Base-by-base conservation (phyloP, 306 rosid genomes). In the Fagus crenata region DNA sequence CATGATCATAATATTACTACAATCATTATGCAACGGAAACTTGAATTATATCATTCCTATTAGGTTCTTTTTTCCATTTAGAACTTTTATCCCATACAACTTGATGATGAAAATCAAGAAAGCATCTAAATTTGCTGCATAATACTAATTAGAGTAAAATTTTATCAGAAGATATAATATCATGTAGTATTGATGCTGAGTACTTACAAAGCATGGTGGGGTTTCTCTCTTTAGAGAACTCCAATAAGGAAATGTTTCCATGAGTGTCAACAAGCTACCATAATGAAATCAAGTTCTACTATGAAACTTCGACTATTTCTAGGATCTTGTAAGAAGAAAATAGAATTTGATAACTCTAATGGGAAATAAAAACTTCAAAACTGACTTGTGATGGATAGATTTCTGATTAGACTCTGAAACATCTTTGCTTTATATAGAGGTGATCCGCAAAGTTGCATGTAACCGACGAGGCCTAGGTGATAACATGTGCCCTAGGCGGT, bases 401-500 rank as follows among this genome's bases (percentile, higher is more conserved):
- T 67, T 67, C 7, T 67, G 53, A 40, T n/a, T 39, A 60, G 39
- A 69, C 35, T 14, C 32, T 17, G 4, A 13, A 49, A 31, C 17
- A 55, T 6, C 56, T 5, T 1, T 17, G 60, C 15, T 15, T 81
- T 75, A 60, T 68, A 75, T 56, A 81, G 76, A 75, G 11, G 67
- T 46, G 53, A 79, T 49, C 13, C 4, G 32, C 67, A 53, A 58
- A 56, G 53, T 7, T 80, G 54, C 67, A 80, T 69, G 67, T n/a
- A 74, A 75, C 63, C 8, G 7, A 59, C 18, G 40, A 63, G 39
- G 67, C 37, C 35, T 58, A 68, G 53, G 64, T 55, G 70, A 74
- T 56, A 53, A 80, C 79, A 68, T 55, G 54, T 68, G 75, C 71
- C 84, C 22, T 43, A 33, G 49, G 18, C 3, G 2, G 42, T 69